Evolutionary conservation across 441 rosid species (phyloP), one percentile per base, ranked within the genome.

Genomic region (Heliophila coronopifolia): DNA sequence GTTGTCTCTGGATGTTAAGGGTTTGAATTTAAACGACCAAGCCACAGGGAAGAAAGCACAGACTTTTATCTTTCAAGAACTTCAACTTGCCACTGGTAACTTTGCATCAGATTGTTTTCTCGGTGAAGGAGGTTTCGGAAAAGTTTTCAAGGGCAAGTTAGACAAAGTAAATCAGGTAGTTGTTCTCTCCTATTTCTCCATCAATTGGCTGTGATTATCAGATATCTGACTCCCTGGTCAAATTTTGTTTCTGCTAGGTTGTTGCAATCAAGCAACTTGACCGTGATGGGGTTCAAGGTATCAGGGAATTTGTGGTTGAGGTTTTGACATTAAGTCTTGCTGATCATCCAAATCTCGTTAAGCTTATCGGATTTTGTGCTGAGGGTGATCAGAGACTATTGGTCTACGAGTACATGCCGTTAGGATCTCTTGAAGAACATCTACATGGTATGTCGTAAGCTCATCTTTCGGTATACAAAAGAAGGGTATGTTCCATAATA

Each of bases 51-150:
- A 45, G 50, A 53, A 38, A 45, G 86, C 80, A 8, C 67, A 69
- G 33, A 54, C 76, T 23, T 79, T 81, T 64, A 58, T 77, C 16
- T 72, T 79, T 27, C 60, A 59, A 43, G 85, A 85, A 62, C 81
- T 85, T 18, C 60, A 65, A 0, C 36, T 51, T 7, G 90, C 87
- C 12, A 80, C 94, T 0, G 71, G 61, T 1, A 80, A 78, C 72
- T 85, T 82, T 37, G 67, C 70, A 56, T 50, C 65, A 1, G 77
- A 72, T 63, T 77, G 83, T 73, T 76, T 80, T 48, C 55, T 85
- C 20, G 94, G 94, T 31, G 87, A 78, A 78, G 94, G 94, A 15
- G 94, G 94, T 36, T 85, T 85, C 30, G 94, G 91, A n/a, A 84
- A 74, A 72, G 94, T 84, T 12, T 81, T 59, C 70, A 81, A 73